Base-by-base conservation (phyloP, 371 early-diverging fungal species). In the Mortierella sp. region DNA sequence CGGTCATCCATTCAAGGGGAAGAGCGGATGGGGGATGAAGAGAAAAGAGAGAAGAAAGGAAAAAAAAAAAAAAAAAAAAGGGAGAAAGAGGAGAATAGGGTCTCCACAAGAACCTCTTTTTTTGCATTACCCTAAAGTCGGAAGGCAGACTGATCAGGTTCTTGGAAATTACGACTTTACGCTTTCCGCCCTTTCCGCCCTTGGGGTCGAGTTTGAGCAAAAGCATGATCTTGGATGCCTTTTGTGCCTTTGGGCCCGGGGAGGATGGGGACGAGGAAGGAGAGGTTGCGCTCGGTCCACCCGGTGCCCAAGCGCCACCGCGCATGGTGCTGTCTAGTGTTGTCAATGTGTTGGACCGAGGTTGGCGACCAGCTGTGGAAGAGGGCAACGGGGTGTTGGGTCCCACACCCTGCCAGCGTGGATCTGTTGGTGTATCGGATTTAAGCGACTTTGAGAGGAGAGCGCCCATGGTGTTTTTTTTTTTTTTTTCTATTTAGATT, bases 391-490 rank as follows among this genome's bases (percentile, higher is more conserved):
- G 79, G 15, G 79, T 77, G 58, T 77, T 72, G 30, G 77, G 77
- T 21, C 79, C 79, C n/a, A 77, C 69, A 9, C 79, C 79, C 48
- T 77, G 79, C 79, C 79, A 77, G 53, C 62, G 68, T 21, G 79
- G 79, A 47, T 77, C 79, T 56, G 64, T 72, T 53, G 79, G 48
- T 58, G 64, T 76, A 26, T 55, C 59, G n/a, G 71, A 19, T 57
- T 69, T 68, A 11, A 60, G 56, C 12, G 72, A 65, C 68, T 72
- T 77, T 58, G 72, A 72, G 55, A 72, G 64, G 16, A 72, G 43
- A 28, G 66, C 51, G 16, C 79, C 79, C 79, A 77, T 77, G 69
- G 21, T 65, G 11, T 19, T 9, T 53, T 23, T 19, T 21, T 11
- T 53, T 37, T 37, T 37, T 37, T 37, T 37, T 37, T 37, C 37